Evolutionary conservation across 2,329 filamentous ascomycete species (phyloP).

Genomic region (Cladophialophora psammophila): DNA sequence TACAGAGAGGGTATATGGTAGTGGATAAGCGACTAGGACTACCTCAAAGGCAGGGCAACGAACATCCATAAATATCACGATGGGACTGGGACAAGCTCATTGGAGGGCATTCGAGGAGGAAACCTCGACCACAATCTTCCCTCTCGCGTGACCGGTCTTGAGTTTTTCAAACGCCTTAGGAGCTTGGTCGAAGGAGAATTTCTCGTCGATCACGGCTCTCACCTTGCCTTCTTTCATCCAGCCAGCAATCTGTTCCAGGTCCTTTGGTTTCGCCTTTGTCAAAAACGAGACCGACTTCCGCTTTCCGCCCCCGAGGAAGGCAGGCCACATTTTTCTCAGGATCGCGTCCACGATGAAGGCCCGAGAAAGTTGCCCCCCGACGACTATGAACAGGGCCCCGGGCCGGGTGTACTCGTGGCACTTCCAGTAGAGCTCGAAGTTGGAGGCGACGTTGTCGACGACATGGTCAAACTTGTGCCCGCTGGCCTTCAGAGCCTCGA

Average conservation of each 20-base stretch:
- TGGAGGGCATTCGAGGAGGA: neutral
- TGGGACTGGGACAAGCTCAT: neutral
- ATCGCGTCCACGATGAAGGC: constrained; percentile 34
- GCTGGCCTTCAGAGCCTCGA: constrained; percentile 45
- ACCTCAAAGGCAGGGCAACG: too few relatives aligned
- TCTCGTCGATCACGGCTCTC: constrained; percentile 62
- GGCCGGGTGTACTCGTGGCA: constrained; percentile 60
- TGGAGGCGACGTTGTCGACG: constrained; percentile 65
- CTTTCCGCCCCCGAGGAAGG: constrained; percentile 59
- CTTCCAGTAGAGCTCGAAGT: constrained; percentile 61
- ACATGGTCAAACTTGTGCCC: constrained; percentile 61
- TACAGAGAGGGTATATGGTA: too few relatives aligned
- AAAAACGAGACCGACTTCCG: constrained; percentile 47
- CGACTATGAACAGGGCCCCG: constrained; percentile 59
- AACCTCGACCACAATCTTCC: constrained; percentile 64
- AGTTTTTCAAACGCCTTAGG: constrained; percentile 65
- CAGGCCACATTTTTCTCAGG: constrained; percentile 53
- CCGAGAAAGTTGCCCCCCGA: constrained; percentile 41
- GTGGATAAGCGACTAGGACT: too few relatives aligned
- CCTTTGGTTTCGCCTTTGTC: constrained; percentile 50
- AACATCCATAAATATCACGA: too few relatives aligned
- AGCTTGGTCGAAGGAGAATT: constrained; percentile 64
- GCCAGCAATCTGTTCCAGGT: constrained; percentile 58
- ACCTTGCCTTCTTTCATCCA: constrained; percentile 68
- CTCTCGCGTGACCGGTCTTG: constrained; percentile 62